Conservation (phyloP, 768 basidiomycete species). For the Porpolomopsis calyptriformis region DNA sequence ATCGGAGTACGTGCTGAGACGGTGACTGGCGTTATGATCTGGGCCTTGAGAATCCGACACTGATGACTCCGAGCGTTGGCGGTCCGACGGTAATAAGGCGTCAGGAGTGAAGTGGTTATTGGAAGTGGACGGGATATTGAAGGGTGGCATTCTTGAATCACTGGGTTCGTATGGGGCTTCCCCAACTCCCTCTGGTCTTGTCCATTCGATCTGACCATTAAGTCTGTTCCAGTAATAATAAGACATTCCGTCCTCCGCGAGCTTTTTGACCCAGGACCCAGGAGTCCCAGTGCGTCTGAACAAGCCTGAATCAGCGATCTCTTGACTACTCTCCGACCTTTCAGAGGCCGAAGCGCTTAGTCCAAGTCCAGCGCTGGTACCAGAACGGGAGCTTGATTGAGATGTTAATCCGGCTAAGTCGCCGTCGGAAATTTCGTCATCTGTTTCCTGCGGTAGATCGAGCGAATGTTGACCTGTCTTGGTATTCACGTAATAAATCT, state of each 20-base stretch:
- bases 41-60: conserved; percentile 13
- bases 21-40: conserved; percentile 21
- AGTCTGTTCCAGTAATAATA: conserved; percentile 71
- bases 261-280: conserved; percentile 73
- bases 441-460: conserved; percentile 71
- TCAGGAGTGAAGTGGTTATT: neutral
- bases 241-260: conserved; percentile 74
- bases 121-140: neutral
- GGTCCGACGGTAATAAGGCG: neutral
- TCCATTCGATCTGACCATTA: conserved; percentile 62
- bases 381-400: conserved; percentile 45
- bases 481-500: conserved; percentile 96
- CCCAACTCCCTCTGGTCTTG: conserved; percentile 39
- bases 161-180: neutral
- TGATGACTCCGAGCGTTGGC: neutral
- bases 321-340: conserved; percentile 26
- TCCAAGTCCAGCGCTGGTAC: conserved; percentile 41
- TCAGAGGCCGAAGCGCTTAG: conserved; percentile 30
- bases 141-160: neutral
- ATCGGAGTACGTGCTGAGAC: conserved; percentile 66
- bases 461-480: conserved; percentile 73
- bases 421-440: conserved; percentile 52
- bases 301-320: conserved; percentile 30
- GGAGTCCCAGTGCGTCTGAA: conserved; percentile 50
- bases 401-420: conserved; percentile 53